phyloP scores from a whole-genome alignment of 768 basidiomycete genomes.

The Hysterangium stoloniferum region DNA sequence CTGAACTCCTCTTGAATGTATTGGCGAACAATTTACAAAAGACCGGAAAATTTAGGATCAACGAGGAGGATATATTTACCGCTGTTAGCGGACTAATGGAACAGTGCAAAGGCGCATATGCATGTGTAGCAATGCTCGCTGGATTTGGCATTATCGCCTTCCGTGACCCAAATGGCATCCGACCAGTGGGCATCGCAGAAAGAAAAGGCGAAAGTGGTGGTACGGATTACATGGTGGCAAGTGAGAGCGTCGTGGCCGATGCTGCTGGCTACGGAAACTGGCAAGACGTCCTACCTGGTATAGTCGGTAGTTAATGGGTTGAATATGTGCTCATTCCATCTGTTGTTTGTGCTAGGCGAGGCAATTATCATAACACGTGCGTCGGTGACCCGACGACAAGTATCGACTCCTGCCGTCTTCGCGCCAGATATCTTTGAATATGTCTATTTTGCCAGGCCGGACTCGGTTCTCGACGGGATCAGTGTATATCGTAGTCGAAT shows the following conservation, averaged over 20 bases:
- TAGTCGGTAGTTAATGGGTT: conserved; percentile 15
- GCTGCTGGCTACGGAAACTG: conserved; percentile 86
- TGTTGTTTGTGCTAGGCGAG: conserved; percentile 52
- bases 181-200: conserved; percentile 82
- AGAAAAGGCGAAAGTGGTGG: conserved; percentile 49
- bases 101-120: conserved; percentile 88
- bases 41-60: conserved; percentile 98
- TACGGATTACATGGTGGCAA: conserved; percentile 84
- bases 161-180: conserved; percentile 95
- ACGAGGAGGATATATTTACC: conserved; percentile 97
- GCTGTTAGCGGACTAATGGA: conserved; percentile 86
- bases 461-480: conserved; percentile 95
- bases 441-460: conserved; percentile 96
- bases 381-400: conserved; percentile 66
- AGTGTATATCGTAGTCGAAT: conserved; percentile 96
- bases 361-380: conserved; percentile 90
- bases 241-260: conserved; percentile 95
- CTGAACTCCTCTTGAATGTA: conserved; percentile 93
- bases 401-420: conserved; percentile 63
- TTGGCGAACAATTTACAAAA: conserved; percentile 97
- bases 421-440: conserved; percentile 99
- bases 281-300: conserved; percentile 90
- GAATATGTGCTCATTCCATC: not conserved
- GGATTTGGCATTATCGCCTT: conserved; percentile 98
- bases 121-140: conserved; percentile 97